These are phyloP conservation scores for Pelargonium australe DNA, from an alignment of 441 rosid species.

Conservation along the genomic window DNA sequence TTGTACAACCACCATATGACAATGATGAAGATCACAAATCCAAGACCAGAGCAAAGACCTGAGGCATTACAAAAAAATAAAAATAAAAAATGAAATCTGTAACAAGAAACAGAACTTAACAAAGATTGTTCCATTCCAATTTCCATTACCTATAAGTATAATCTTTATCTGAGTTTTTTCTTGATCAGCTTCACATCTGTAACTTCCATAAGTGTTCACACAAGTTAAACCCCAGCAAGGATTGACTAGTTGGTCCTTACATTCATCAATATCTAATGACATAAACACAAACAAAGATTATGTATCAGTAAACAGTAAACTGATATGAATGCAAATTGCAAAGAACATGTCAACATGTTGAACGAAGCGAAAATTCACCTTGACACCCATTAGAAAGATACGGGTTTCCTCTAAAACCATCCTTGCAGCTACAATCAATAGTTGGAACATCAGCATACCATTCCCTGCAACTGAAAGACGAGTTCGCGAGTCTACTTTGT, in stretches of 20 bases:
- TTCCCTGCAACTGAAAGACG: conserved; percentile 9
- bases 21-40: not conserved
- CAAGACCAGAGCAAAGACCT: conserved; percentile 1
- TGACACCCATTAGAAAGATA: not conserved
- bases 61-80: not conserved
- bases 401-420: conserved; percentile 5
- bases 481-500: conserved; percentile 1
- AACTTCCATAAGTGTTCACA: not conserved
- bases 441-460: conserved; percentile 8
- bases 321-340: not conserved
- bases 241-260: not conserved
- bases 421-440: not conserved
- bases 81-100: not conserved
- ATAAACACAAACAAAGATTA: not conserved
- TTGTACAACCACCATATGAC: not conserved
- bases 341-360: too few relatives aligned
- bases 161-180: not conserved
- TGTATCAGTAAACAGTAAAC: not conserved
- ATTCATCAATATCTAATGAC: conserved; percentile 1
- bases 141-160: not conserved
- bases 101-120: too few relatives aligned
- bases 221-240: not conserved
- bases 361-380: not conserved
- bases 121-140: too few relatives aligned
- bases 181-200: not conserved